A percentile compares a stretch with the other conserved stretches of the same genome.
Evolutionary conservation across 495 filamentous ascomycete genomes (phyloP).

Genomic region (Hyphodiscus hymeniophilus): DNA sequence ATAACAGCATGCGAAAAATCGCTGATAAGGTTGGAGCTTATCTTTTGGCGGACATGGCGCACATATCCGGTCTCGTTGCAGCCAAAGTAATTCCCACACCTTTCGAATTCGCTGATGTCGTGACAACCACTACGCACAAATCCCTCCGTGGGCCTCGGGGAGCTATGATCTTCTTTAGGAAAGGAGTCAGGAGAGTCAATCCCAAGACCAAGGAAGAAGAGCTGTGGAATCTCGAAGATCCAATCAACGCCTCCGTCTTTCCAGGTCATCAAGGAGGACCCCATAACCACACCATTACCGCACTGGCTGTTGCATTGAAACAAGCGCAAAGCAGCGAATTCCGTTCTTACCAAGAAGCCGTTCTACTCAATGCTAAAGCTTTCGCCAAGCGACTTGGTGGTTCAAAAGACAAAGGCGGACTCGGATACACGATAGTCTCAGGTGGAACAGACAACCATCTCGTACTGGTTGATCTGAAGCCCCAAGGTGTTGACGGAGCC

Average conservation of each 20-base stretch:
- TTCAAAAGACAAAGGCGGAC: constrained; percentile 60
- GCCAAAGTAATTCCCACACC: constrained; percentile 83
- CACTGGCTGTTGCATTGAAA: constrained; percentile 84
- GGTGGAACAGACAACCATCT: constrained; percentile 97
- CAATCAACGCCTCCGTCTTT: constrained; percentile 96
- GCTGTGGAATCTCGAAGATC: constrained; percentile 84
- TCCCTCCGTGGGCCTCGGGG: constrained; percentile 89
- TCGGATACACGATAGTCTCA: constrained; percentile 85
- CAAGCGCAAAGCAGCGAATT: constrained; percentile 90
- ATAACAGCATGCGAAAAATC: constrained; percentile 77
- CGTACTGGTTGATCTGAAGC: constrained; percentile 91
- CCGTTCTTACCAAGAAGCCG: constrained; percentile 77
- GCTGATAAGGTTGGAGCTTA: constrained; percentile 88
- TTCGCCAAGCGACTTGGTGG: constrained; percentile 66
- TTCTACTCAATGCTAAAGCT: constrained; percentile 82
- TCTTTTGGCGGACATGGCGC: constrained; percentile 93
- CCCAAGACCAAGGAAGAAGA: constrained; percentile 76
- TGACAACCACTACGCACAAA: constrained; percentile 98
- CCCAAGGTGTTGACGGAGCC: constrained; percentile 79
- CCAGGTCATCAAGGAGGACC: constrained; percentile 98
- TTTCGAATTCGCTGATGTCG: constrained; percentile 85
- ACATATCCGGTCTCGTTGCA: constrained; percentile 90
- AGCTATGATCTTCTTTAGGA: constrained; percentile 97
- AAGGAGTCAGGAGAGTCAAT: constrained; percentile 76
- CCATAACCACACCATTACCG: constrained; percentile 98